phyloP scores from a whole-genome alignment of 2,329 filamentous ascomycete genomes.

The Colletotrichum lupini region DNA sequence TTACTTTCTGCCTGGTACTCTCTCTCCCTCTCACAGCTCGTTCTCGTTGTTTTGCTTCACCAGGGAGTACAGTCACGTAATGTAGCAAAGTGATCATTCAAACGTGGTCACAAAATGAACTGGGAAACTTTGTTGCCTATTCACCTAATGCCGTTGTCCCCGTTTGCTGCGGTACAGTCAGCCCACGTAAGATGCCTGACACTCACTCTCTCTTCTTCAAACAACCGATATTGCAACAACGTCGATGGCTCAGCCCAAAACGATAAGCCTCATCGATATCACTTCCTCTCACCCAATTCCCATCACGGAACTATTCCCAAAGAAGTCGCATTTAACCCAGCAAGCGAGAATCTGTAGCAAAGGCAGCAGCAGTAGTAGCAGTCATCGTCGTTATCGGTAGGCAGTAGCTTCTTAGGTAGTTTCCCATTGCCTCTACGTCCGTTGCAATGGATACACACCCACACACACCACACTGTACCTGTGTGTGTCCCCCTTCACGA shows the following conservation, averaged over 20 bases:
- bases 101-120: neutral
- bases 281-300: neutral
- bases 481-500: neutral
- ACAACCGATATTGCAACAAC: neutral
- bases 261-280: neutral
- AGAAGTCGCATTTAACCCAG: neutral
- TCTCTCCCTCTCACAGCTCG: neutral
- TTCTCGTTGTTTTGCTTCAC: neutral
- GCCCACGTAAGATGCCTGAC: neutral
- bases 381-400: neutral
- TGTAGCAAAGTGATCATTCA: neutral
- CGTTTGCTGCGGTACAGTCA: neutral
- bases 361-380: neutral
- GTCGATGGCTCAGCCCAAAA: neutral
- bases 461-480: neutral
- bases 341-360: neutral
- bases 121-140: neutral
- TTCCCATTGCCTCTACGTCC: conserved; percentile 8
- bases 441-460: neutral
- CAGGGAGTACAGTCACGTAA: neutral
- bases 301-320: neutral
- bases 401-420: neutral
- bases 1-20: neutral
- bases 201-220: neutral
- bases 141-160: neutral